phyloP scores from a whole-genome alignment of 1,139 yeast genomes.

The Hansenula lynferdii region DNA sequence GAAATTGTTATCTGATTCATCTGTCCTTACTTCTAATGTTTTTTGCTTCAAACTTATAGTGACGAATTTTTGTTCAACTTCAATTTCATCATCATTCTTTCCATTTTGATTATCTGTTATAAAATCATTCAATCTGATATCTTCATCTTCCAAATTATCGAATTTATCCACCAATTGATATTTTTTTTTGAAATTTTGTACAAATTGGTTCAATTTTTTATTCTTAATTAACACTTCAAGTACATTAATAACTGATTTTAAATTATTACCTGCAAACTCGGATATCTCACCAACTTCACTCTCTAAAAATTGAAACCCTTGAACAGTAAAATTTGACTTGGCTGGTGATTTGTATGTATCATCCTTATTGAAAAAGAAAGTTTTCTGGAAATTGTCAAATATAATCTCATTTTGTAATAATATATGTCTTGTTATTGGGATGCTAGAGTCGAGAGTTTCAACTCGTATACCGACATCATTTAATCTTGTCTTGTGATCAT shows the following conservation, averaged over 20 bases:
- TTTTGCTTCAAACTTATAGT: neutral
- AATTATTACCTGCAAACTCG: neutral
- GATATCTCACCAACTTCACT: neutral
- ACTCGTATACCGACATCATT: constrained; percentile 10
- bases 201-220: neutral
- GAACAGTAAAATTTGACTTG: neutral
- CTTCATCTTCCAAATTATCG: neutral
- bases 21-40: neutral
- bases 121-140: constrained; percentile 1
- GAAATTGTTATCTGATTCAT: neutral
- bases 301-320: constrained; percentile 1
- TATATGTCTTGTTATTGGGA: neutral
- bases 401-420: neutral
- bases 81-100: neutral
- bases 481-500: constrained; percentile 1
- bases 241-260: neutral
- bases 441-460: neutral
- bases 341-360: neutral
- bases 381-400: neutral
- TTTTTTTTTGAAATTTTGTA: neutral
- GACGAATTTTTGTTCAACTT: neutral
- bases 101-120: neutral
- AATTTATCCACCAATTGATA: neutral
- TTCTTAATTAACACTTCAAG: neutral
- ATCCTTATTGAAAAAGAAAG: neutral